Conservation (phyloP, 2,329 filamentous ascomycete species). For the Aspergillus sp. region DNA sequence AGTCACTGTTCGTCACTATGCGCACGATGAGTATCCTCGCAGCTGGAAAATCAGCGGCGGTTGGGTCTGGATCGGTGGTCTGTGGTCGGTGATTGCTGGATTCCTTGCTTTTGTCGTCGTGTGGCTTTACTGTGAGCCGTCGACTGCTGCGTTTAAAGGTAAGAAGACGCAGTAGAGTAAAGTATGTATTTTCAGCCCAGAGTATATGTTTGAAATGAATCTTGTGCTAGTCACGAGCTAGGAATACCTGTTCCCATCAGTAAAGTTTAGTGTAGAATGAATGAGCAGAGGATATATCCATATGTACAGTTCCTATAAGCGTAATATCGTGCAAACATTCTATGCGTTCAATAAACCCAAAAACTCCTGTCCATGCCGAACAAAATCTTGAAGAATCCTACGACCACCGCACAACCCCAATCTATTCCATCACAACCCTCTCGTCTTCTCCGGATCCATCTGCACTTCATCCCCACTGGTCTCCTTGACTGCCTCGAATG, state of each 20-base stretch:
- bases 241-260: background rate
- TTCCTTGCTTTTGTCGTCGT: slow-evolving; percentile 78
- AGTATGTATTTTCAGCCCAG: slow-evolving; percentile 10
- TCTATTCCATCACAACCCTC: slow-evolving; percentile 28
- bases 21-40: slow-evolving; percentile 91
- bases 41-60: slow-evolving; percentile 83
- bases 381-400: background rate
- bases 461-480: slow-evolving; percentile 59
- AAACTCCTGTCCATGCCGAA: slow-evolving; percentile 14
- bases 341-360: slow-evolving; percentile 1
- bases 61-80: slow-evolving; percentile 89
- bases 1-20: slow-evolving; percentile 90
- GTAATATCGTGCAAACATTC: slow-evolving; percentile 1
- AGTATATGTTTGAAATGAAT: slow-evolving; percentile 11
- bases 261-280: no score
- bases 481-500: slow-evolving; percentile 58
- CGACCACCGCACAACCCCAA: background rate
- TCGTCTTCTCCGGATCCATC: slow-evolving; percentile 43
- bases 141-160: slow-evolving; percentile 22
- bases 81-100: slow-evolving; percentile 72
- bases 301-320: slow-evolving; percentile 5
- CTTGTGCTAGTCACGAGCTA: slow-evolving; percentile 10
- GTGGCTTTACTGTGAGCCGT: slow-evolving; percentile 72
- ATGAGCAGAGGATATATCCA: no score
- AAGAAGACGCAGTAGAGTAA: slow-evolving; percentile 43